phyloP scores from a whole-genome alignment of 352 stramenopile genomes.

The Poterioochromonas sp. region DNA sequence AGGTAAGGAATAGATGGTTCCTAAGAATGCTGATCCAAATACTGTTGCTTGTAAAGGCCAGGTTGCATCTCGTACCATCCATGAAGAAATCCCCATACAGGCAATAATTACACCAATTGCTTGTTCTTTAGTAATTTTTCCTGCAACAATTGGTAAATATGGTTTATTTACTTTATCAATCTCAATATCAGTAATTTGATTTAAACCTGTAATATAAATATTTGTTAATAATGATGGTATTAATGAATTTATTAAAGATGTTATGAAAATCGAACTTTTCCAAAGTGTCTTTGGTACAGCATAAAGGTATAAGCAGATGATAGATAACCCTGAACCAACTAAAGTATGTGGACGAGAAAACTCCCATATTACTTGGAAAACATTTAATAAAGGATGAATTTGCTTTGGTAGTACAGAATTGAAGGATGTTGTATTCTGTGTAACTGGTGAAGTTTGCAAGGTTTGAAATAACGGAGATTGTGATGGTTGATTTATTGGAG shows the following conservation, averaged over 20 bases:
- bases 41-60: constrained; percentile 50
- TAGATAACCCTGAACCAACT: constrained; percentile 62
- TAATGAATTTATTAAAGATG: constrained; percentile 53
- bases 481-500: no score
- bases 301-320: constrained; percentile 59
- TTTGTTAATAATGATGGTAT: constrained; percentile 67
- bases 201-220: constrained; percentile 73
- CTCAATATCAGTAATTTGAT: constrained; percentile 69
- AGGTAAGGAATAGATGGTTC: constrained; percentile 62
- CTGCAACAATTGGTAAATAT: constrained; percentile 59
- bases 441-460: no score
- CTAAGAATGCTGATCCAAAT: constrained; percentile 56
- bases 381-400: not conserved
- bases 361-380: constrained; percentile 42
- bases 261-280: not conserved
- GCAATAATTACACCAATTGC: not conserved
- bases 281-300: constrained; percentile 50
- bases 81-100: constrained; percentile 27
- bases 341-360: constrained; percentile 68
- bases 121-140: constrained; percentile 47
- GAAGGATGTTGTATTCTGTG: no score
- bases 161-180: constrained; percentile 75
- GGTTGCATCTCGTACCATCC: constrained; percentile 35
- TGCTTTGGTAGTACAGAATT: no score
- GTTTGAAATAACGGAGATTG: no score